Evolutionary conservation across 2,329 filamentous ascomycete genomes (phyloP).

Genomic region (Metarhizium brunneum): DNA sequence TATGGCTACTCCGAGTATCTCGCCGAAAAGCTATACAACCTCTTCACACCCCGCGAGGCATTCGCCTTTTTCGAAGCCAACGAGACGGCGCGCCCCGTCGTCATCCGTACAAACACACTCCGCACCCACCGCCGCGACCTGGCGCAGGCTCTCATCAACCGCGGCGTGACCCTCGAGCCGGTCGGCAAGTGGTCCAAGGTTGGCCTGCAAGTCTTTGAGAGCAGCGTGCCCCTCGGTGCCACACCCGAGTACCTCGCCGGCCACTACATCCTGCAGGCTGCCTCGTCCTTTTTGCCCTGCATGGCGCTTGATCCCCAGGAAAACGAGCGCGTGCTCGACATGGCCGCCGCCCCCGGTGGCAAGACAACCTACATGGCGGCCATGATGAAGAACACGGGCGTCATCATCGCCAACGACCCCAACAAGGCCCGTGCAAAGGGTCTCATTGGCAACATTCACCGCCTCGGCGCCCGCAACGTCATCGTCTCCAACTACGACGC

Average conservation of each 20-base stretch:
- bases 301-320: slow-evolving; percentile 96
- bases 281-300: slow-evolving; percentile 91
- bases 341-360: slow-evolving; percentile 19
- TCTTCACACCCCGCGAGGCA: slow-evolving; percentile 88
- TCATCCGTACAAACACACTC: slow-evolving; percentile 94
- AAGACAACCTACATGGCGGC: slow-evolving; percentile 57
- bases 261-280: slow-evolving; percentile 96
- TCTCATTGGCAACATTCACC: slow-evolving; percentile 96
- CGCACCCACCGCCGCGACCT: slow-evolving; percentile 69
- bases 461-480: slow-evolving; percentile 85
- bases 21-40: slow-evolving; percentile 89
- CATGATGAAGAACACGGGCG: slow-evolving; percentile 65
- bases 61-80: slow-evolving; percentile 99
- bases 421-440: slow-evolving; percentile 90
- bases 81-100: slow-evolving; percentile 85
- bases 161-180: slow-evolving; percentile 90
- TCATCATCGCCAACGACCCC: slow-evolving; percentile 92
- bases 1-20: slow-evolving; percentile 93
- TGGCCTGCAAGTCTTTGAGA: slow-evolving; percentile 92
- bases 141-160: slow-evolving; percentile 88
- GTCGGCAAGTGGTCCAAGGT: slow-evolving; percentile 99
- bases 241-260: slow-evolving; percentile 96
- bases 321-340: slow-evolving; percentile 79
- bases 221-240: slow-evolving; percentile 73
- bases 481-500: slow-evolving; percentile 95